A percentile compares a stretch with the other conserved stretches of the same genome.
Evolutionary conservation across 192 early-diverging fungal genomes (phyloP).

Genomic region (Phycomyces blakesleeanus): DNA sequence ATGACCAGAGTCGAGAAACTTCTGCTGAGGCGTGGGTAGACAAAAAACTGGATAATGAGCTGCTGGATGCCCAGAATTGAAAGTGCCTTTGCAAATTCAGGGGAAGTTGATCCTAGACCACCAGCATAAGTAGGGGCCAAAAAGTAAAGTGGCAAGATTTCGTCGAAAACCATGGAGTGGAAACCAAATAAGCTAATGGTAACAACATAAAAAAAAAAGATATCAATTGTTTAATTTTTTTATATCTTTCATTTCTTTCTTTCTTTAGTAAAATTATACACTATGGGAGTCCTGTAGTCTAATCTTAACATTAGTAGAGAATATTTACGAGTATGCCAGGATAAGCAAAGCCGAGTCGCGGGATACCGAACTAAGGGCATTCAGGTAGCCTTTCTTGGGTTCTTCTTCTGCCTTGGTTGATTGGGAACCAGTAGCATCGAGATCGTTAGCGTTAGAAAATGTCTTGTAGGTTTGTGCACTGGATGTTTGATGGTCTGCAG

Average conservation of each 20-base stretch:
- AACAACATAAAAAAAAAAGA: too few species aligned
- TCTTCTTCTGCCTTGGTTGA: too few species aligned
- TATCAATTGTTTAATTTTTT: too few species aligned
- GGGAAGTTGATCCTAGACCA: conserved; percentile 42
- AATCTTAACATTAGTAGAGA: neutral
- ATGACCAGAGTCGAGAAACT: conserved; percentile 31
- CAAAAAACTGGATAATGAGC: conserved; percentile 39
- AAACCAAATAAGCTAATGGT: conserved; percentile 36
- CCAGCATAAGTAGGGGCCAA: conserved; percentile 28
- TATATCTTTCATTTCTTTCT: too few species aligned
- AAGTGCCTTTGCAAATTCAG: conserved; percentile 39
- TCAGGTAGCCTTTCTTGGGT: too few species aligned
- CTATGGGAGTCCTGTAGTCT: too few species aligned
- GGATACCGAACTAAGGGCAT: conserved; percentile 3
- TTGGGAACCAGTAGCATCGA: conserved; percentile 2
- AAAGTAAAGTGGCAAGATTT: conserved; percentile 35
- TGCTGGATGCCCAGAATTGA: conserved; percentile 41
- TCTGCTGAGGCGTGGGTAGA: conserved; percentile 40
- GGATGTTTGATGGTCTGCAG: neutral
- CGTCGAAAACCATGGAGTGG: conserved; percentile 50
- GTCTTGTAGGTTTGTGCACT: too few species aligned
- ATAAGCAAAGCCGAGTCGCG: conserved; percentile 9
- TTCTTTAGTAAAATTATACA: too few species aligned
- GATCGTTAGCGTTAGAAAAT: conserved; percentile 6
- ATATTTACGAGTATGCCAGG: conserved; percentile 26